Percentiles rank a stretch among this genome's conserved stretches.
Evolutionary conservation across 208 protist species (phyloP).

Genomic region (Trypanosoma avium): DNA sequence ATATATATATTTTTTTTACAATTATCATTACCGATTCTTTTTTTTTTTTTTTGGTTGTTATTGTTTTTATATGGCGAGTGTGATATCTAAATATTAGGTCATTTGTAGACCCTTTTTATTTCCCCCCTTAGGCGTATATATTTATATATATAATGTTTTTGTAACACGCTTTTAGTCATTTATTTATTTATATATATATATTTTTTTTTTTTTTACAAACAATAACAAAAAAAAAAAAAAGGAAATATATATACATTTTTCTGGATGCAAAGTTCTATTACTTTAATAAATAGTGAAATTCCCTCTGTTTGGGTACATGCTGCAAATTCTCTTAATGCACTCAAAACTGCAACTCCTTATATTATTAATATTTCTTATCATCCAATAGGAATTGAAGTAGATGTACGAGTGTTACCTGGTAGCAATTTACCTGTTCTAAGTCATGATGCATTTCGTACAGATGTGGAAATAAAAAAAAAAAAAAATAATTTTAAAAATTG

Average conservation of each 20-base stretch:
- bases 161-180: background rate
- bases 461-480: background rate
- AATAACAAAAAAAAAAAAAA: background rate
- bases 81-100: no score
- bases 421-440: conserved; percentile 26
- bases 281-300: background rate
- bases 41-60: no score
- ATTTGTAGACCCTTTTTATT: no score
- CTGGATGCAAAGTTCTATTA: background rate
- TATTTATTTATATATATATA: background rate
- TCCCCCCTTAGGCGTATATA: no score
- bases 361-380: background rate
- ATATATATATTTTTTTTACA: background rate
- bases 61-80: no score
- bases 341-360: background rate
- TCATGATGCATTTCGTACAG: conserved; percentile 29
- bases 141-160: no score
- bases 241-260: background rate
- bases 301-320: conserved; percentile 33
- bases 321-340: conserved; percentile 25
- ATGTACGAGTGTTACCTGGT: conserved; percentile 32
- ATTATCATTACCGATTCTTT: no score
- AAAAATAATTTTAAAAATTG: no score
- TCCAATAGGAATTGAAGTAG: conserved; percentile 40
- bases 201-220: background rate